phyloP scores from a whole-genome alignment of 225 moss, liverwort and hornwort species.

The Marchantia paleacea region DNA sequence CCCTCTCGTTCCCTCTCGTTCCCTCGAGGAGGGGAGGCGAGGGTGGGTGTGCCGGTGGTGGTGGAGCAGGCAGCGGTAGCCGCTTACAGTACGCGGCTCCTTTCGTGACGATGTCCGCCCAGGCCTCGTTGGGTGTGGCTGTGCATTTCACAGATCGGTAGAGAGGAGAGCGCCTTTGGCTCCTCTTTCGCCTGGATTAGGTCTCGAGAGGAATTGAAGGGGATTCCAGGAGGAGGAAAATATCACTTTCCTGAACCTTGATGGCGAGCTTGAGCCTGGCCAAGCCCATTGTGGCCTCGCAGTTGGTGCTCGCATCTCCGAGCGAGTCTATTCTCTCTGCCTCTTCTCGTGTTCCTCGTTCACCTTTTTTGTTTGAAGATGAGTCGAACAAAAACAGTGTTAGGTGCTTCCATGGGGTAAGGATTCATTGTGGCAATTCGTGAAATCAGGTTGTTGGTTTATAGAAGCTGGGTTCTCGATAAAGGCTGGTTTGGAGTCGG shows the following conservation, averaged over 20 bases:
- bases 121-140: neutral
- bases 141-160: neutral
- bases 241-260: neutral
- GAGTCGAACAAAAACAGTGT: neutral
- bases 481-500: neutral
- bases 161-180: neutral
- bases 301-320: neutral
- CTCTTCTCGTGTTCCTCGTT: neutral
- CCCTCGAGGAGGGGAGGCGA: neutral
- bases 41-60: neutral
- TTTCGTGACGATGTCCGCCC: neutral
- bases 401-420: neutral
- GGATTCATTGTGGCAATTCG: neutral
- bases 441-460: neutral
- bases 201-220: neutral
- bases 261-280: neutral
- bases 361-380: neutral
- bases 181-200: neutral
- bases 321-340: neutral
- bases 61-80: neutral
- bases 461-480: neutral
- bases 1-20: neutral
- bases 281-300: neutral
- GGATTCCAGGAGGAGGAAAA: neutral
- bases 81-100: neutral